Evolutionary conservation across 2,329 filamentous ascomycete genomes (phyloP).

Genomic region (Penicillium hesseltinei): DNA sequence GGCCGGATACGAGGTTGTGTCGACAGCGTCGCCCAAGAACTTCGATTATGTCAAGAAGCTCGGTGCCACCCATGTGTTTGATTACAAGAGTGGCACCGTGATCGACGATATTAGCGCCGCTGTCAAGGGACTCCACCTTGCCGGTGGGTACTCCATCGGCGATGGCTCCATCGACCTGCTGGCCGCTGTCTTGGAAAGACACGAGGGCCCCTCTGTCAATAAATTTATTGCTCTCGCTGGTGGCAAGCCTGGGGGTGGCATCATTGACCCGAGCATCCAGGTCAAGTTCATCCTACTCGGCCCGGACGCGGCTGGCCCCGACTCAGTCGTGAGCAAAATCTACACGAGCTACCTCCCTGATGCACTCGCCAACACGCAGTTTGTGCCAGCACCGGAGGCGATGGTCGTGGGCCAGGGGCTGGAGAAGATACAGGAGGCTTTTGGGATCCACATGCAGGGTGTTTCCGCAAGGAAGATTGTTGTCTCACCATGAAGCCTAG

Average conservation of each 20-base stretch:
- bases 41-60: constrained; percentile 46
- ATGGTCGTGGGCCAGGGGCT: constrained; percentile 18
- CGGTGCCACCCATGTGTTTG: constrained; percentile 47
- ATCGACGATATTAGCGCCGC: constrained; percentile 12
- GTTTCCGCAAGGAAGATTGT: constrained; percentile 32
- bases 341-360: neutral
- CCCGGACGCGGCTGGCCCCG: neutral
- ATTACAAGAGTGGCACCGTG: constrained; percentile 38
- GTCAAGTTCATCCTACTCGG: neutral
- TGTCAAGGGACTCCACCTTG: constrained; percentile 10
- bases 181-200: neutral
- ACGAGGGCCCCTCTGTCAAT: neutral
- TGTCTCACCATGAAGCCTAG: constrained; percentile 6
- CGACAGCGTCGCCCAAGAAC: constrained; percentile 43
- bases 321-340: neutral
- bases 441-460: constrained; percentile 22
- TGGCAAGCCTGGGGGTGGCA: neutral
- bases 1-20: constrained; percentile 43
- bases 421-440: constrained; percentile 22
- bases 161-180: neutral
- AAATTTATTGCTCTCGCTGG: neutral
- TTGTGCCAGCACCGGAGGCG: neutral
- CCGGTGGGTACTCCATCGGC: neutral
- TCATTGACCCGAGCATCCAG: neutral
- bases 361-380: neutral